Conservation (phyloP, 169 alveolate species). For the Eimeria necatrix region DNA sequence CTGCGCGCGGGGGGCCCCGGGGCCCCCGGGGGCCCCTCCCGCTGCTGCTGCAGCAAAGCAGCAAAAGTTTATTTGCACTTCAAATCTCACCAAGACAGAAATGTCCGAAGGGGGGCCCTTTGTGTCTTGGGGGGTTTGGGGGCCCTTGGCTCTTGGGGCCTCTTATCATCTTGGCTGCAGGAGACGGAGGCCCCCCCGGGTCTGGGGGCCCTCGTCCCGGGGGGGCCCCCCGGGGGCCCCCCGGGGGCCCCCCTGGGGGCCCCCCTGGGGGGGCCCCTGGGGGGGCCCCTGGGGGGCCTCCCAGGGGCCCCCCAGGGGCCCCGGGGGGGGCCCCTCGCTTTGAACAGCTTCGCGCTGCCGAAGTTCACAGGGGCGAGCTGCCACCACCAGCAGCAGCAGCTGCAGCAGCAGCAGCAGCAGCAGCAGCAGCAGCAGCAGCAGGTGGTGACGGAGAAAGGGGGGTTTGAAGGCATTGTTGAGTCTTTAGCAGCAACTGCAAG, state of each 20-base stretch:
- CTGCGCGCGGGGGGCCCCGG: constrained; percentile 38
- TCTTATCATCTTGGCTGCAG: not conserved
- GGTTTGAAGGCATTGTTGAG: not conserved
- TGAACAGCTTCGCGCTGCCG: not conserved
- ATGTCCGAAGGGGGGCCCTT: constrained; percentile 33
- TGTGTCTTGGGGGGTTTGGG: constrained; percentile 3
- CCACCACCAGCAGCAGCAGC: constrained; percentile 23
- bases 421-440: not conserved
- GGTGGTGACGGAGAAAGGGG: not conserved
- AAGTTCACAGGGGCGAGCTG: not conserved
- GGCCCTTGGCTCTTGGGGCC: not conserved
- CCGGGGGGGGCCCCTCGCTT: too few species aligned
- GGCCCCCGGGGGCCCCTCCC: constrained; percentile 38
- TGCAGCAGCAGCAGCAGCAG: constrained; percentile 41
- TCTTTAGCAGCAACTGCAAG: not conserved
- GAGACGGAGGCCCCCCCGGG: not conserved
- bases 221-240: not conserved
- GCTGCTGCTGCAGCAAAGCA: not conserved
- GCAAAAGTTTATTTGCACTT: not conserved
- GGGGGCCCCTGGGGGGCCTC: too few species aligned
- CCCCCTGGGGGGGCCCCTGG: too few species aligned
- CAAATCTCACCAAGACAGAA: constrained; percentile 1
- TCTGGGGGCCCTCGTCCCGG: not conserved
- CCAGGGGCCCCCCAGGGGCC: too few species aligned
- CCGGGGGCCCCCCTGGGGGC: too few species aligned